Evolutionary conservation across 1,284 basidiomycete species (phyloP).

Genomic region (Somion occarium): DNA sequence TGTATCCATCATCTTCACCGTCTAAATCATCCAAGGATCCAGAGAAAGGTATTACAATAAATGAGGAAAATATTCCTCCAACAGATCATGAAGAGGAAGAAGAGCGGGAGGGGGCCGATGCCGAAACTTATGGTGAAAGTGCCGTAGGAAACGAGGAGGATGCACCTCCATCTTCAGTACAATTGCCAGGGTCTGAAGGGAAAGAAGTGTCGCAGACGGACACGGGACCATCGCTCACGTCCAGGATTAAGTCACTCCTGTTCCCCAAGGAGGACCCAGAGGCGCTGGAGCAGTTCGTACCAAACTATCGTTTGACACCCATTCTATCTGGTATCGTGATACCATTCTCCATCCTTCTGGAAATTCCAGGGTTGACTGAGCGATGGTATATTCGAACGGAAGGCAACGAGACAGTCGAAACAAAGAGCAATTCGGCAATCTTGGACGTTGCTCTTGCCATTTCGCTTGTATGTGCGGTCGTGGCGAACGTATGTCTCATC

Average conservation of each 20-base stretch:
- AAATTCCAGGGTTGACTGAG: constrained; percentile 73
- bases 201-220: no score
- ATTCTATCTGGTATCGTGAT: constrained; percentile 69
- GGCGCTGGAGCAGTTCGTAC: constrained; percentile 22
- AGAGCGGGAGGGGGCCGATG: no score
- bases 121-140: no score
- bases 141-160: no score
- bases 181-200: no score
- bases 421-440: constrained; percentile 48
- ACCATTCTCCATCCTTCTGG: constrained; percentile 76
- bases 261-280: constrained; percentile 21
- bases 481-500: constrained; percentile 70
- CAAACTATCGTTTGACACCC: constrained; percentile 53
- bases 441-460: constrained; percentile 62
- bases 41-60: no score
- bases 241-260: constrained; percentile 21
- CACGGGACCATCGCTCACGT: constrained; percentile 9
- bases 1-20: no score
- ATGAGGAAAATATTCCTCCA: no score
- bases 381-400: constrained; percentile 62
- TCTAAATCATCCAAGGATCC: no score
- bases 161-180: no score
- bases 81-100: no score
- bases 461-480: constrained; percentile 63
- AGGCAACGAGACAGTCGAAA: constrained; percentile 42